phyloP scores from a whole-genome alignment of 495 filamentous ascomycete genomes.

The Friedmanniomyces simplex region DNA sequence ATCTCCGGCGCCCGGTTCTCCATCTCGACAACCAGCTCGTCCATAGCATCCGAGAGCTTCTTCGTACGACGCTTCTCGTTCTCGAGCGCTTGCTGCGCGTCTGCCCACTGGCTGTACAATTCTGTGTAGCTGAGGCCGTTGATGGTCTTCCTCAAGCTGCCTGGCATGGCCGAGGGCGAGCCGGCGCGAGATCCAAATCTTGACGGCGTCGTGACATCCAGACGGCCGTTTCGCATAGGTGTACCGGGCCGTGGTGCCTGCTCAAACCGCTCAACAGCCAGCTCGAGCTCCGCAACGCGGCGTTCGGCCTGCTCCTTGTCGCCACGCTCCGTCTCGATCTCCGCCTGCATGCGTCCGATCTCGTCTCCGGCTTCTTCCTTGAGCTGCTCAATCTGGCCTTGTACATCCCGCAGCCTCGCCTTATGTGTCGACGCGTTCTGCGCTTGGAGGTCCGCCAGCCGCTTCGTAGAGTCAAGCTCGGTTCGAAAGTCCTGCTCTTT shows the following conservation, averaged over 20 bases:
- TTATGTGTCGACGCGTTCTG: slow-evolving; percentile 73
- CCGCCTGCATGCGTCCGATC: slow-evolving; percentile 64
- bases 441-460: slow-evolving; percentile 75
- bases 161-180: slow-evolving; percentile 37
- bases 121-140: slow-evolving; percentile 51
- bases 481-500: slow-evolving; percentile 71
- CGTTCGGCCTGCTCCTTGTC: slow-evolving; percentile 61
- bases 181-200: slow-evolving; percentile 44
- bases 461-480: slow-evolving; percentile 66
- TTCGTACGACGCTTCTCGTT: slow-evolving; percentile 59
- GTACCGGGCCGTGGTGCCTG: slow-evolving; percentile 46
- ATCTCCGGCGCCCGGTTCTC: slow-evolving; percentile 52
- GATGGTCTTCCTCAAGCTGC: slow-evolving; percentile 45
- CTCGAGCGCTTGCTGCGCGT: slow-evolving; percentile 48
- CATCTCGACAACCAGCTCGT: slow-evolving; percentile 62
- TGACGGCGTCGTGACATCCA: slow-evolving; percentile 31
- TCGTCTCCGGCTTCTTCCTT: slow-evolving; percentile 75
- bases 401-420: slow-evolving; percentile 70
- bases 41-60: slow-evolving; percentile 60
- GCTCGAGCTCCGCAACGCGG: slow-evolving; percentile 64
- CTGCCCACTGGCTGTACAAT: slow-evolving; percentile 55
- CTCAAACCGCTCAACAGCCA: slow-evolving; percentile 57
- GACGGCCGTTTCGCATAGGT: slow-evolving; percentile 43
- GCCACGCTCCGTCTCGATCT: slow-evolving; percentile 67
- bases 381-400: slow-evolving; percentile 61